Base-by-base conservation (phyloP, 1,284 basidiomycete species). In the Pseudozyma thailandica region DNA sequence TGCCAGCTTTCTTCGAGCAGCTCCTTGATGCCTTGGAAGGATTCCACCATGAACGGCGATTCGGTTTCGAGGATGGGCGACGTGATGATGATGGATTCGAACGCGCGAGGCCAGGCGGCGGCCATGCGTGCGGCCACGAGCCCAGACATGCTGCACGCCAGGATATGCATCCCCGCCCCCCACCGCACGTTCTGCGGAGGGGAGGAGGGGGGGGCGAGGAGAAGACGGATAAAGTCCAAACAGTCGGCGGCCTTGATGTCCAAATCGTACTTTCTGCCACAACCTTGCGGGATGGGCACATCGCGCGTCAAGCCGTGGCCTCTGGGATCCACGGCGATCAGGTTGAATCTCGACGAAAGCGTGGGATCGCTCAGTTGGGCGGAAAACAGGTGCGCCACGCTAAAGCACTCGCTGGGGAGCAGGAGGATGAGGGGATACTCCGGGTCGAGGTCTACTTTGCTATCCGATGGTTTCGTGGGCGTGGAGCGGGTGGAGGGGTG, bases 21-120 rank as follows among this genome's bases (percentile, higher is more conserved):
- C 46, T 56, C 53, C 15, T 57, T 56, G 30, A 63, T 57, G 2
- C 53, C 60, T 38, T 63, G 60, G 20, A 63, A 63, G 0, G 43
- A 48, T n/a, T 63, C 60, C 15, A 63, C 30, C 53, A 63, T 63
- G 12, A 63, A 63, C 1, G 9, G 4, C 8, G 23, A 38, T 44
- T 63, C 60, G 9, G n/a, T 20, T 21, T 63, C 60, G 6, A 52
- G 3, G 6, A 63, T 56, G 3, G 60, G 60, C 10, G 35, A 43
- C n/a, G 54, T 47, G 20, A 63, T 52, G 38, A 63, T 53, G 20
- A 63, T 43, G 27, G 45, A 52, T 6, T 13, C 15, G n/a, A 63
- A 47, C 8, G 39, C 3, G 1, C 21, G 39, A 0, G 53, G 45
- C 49, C 49, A 56, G 2, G 3, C 2, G 1, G 60, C 49, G 1